Evolutionary conservation across 345 rosid species (phyloP), one percentile per base, ranked within the genome.

Genomic region (Bretschneidera sinensis): DNA sequence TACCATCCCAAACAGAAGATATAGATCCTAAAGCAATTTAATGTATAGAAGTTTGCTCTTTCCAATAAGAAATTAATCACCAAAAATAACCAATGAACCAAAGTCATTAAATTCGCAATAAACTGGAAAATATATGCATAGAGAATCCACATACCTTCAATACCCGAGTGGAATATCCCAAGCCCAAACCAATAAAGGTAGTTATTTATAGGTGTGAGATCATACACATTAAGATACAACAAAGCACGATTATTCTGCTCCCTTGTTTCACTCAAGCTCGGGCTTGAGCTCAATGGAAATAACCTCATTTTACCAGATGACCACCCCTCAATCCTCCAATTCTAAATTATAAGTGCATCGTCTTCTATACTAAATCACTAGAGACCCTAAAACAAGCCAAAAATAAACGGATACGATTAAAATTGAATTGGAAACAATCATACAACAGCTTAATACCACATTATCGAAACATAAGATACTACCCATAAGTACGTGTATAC

Each of bases 141-240:
- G 21, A 65, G 60, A 64, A 58, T n/a, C 54, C 2, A 33, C 9
- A 43, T 74, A 94, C 99, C 99, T 74, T 94, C 96, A 28, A 94
- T 83, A 1, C 97, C 97, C 0, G 99, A 89, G 80, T 94, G 99
- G 71, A 89, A 94, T 55, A 94, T 82, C 60, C 99, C 99, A 16
- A 89, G 89, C 17, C 99, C 97, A 4, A 89, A 76, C 90, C 90
- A 85, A 72, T 84, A 94, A 66, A 87, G 85, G 69, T 94, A 87
- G 82, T 89, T 79, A 78, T 94, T 94, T 60, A 89, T 74, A 49
- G 97, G 90, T n/a, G 96, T 84, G 62, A 94, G 95, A 73, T 94
- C 99, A 73, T 94, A 94, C 24, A 94, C 89, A 61, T 94, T 94
- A 50, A 92, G 94, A 79, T 81, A 87, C 47, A 92, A 67, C 21